Conservation (phyloP, 1,284 basidiomycete genomes). For the Porodaedalea pini region DNA sequence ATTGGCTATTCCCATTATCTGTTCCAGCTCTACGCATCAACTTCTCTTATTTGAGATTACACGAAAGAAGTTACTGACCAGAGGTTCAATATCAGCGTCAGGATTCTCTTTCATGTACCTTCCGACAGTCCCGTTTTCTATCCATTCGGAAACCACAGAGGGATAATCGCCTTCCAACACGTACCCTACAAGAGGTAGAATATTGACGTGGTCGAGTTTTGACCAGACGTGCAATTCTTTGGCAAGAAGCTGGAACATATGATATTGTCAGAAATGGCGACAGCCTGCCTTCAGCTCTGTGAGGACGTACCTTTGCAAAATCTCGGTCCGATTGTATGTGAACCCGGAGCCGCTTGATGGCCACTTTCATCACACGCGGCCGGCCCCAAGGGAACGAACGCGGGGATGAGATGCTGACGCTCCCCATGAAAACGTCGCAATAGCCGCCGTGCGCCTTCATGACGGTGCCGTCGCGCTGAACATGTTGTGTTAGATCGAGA, state of each 20-base stretch:
- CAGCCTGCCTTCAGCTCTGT: background rate
- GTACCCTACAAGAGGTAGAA: conserved; percentile 12
- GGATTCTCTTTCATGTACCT: conserved; percentile 6
- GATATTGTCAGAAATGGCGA: background rate
- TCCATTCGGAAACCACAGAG: conserved; percentile 18
- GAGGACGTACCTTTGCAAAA: conserved; percentile 11
- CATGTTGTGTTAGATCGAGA: too few species aligned
- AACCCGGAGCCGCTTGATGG: conserved; percentile 15
- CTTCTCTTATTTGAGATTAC: background rate
- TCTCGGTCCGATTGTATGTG: background rate
- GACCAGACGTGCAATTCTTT: conserved; percentile 16
- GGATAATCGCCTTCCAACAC: conserved; percentile 6
- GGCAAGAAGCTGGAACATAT: conserved; percentile 2
- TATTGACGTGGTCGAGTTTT: conserved; percentile 11
- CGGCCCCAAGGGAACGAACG: background rate
- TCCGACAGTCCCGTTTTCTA: conserved; percentile 12
- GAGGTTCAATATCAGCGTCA: background rate
- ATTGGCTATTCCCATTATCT: conserved; percentile 6
- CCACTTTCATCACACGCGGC: conserved; percentile 2
- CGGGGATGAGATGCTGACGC: too few species aligned
- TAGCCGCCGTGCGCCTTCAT: too few species aligned
- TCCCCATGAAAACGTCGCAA: too few species aligned
- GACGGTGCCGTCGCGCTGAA: too few species aligned
- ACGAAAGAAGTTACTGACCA: background rate
- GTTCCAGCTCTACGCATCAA: background rate